phyloP scores from a whole-genome alignment of 1,284 basidiomycete genomes.

The Boletus semigastroideus region DNA sequence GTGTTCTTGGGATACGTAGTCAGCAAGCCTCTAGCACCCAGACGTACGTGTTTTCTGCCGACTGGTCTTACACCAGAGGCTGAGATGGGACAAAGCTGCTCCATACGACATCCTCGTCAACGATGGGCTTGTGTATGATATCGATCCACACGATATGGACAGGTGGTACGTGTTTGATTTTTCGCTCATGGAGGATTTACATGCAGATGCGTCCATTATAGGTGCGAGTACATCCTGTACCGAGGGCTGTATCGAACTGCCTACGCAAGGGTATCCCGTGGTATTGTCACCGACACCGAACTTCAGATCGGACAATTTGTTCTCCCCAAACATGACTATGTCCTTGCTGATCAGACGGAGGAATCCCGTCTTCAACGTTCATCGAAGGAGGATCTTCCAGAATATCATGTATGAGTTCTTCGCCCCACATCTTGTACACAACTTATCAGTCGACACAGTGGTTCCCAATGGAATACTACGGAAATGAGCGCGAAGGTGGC shows the following conservation, averaged over 20 bases:
- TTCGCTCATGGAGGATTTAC: not conserved
- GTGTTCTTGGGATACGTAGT: slow-evolving; percentile 90
- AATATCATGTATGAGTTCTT: slow-evolving; percentile 52
- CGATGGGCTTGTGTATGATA: slow-evolving; percentile 73
- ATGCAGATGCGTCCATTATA: slow-evolving; percentile 23
- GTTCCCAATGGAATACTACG: slow-evolving; percentile 74
- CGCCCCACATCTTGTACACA: not conserved
- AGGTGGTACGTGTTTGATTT: slow-evolving; percentile 57
- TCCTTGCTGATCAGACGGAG: slow-evolving; percentile 57
- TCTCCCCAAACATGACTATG: slow-evolving; percentile 57
- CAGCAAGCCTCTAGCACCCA: slow-evolving; percentile 68
- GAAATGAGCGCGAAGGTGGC: slow-evolving; percentile 49
- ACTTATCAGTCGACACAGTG: slow-evolving; percentile 48
- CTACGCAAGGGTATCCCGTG: slow-evolving; percentile 71
- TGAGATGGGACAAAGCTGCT: slow-evolving; percentile 48
- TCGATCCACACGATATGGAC: slow-evolving; percentile 69
- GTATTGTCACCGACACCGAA: slow-evolving; percentile 75
- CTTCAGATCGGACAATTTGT: slow-evolving; percentile 82
- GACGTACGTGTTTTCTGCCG: slow-evolving; percentile 50
- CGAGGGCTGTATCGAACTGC: slow-evolving; percentile 77
- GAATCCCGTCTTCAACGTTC: slow-evolving; percentile 66
- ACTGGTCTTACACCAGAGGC: slow-evolving; percentile 1
- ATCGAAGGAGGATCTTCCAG: slow-evolving; percentile 64
- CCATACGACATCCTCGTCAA: slow-evolving; percentile 83
- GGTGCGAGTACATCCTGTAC: slow-evolving; percentile 91